A percentile compares a stretch with the other conserved stretches of the same genome.
phyloP scores from a whole-genome alignment of 768 basidiomycete genomes.

The Calocybe cyanea region DNA sequence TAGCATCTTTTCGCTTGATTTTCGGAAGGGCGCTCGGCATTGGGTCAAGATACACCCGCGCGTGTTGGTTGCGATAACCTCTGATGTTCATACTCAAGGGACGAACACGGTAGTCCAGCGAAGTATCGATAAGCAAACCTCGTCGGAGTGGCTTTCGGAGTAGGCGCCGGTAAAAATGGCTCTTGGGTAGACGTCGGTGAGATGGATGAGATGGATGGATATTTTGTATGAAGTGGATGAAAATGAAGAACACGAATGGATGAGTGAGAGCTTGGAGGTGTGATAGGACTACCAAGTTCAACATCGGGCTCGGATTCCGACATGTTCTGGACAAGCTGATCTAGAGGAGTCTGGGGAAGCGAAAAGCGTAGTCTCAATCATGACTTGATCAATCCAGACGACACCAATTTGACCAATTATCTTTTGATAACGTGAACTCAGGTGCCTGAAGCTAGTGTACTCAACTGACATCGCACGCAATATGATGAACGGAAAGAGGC shows the following conservation, averaged over 20 bases:
- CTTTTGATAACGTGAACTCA: constrained; percentile 26
- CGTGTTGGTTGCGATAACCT: no score
- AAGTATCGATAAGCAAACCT: no score
- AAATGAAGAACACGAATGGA: constrained; percentile 27
- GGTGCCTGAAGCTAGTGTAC: no score
- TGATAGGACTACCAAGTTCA: constrained; percentile 21
- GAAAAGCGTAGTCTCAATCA: background rate
- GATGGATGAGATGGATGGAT: constrained; percentile 23
- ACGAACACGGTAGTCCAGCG: no score
- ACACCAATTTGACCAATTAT: constrained; percentile 20
- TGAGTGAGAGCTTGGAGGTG: constrained; percentile 37
- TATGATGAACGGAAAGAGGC: no score
- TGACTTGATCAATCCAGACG: constrained; percentile 22
- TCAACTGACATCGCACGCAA: no score
- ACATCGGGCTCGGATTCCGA: constrained; percentile 20
- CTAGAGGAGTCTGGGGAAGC: background rate
- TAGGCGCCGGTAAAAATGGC: constrained; percentile 9
- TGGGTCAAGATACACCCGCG: no score
- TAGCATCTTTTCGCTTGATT: no score
- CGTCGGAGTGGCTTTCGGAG: constrained; percentile 19
- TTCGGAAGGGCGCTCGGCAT: no score
- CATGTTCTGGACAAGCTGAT: constrained; percentile 10
- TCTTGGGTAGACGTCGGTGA: background rate
- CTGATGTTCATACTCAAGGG: no score
- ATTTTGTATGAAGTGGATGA: constrained; percentile 30